Conservation (phyloP, 768 basidiomycete species). For the Lactarius deliciosus region DNA sequence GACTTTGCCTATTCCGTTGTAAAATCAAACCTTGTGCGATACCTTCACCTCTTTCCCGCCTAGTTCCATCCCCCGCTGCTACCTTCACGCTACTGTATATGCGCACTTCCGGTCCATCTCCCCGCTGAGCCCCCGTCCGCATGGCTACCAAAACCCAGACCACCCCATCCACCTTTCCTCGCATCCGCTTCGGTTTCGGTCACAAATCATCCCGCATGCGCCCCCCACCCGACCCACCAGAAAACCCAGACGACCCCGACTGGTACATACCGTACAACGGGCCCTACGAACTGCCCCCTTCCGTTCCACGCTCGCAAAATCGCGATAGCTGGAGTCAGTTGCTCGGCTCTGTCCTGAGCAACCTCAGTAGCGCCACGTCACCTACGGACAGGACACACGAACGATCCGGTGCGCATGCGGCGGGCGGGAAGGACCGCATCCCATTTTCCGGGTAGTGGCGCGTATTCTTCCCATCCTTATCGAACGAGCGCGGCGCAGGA, state of each 20-base stretch:
- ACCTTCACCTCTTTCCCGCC: conserved; percentile 4
- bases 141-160: conserved; percentile 40
- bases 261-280: conserved; percentile 69
- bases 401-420: conserved; percentile 7
- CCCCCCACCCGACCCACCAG: conserved; percentile 30
- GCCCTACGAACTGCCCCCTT: conserved; percentile 46
- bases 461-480: conserved; percentile 22
- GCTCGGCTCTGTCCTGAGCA: conserved; percentile 34
- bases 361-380: conserved; percentile 14
- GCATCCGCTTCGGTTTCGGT: conserved; percentile 42
- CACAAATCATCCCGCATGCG: conserved; percentile 24
- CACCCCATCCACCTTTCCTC: conserved; percentile 37
- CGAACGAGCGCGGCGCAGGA: conserved; percentile 10
- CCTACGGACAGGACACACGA: conserved; percentile 14
- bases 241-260: conserved; percentile 41
- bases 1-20: conserved; percentile 8
- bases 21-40: conserved; percentile 25
- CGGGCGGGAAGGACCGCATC: conserved; percentile 31
- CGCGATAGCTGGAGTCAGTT: conserved; percentile 38
- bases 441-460: conserved; percentile 29
- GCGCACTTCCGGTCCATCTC: conserved; percentile 1
- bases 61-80: neutral
- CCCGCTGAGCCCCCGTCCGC: conserved; percentile 26
- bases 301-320: conserved; percentile 26
- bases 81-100: conserved; percentile 15